These are phyloP conservation scores for Saturnispora saitoi DNA, from an alignment of 805 yeast genomes.

Conservation along the genomic window DNA sequence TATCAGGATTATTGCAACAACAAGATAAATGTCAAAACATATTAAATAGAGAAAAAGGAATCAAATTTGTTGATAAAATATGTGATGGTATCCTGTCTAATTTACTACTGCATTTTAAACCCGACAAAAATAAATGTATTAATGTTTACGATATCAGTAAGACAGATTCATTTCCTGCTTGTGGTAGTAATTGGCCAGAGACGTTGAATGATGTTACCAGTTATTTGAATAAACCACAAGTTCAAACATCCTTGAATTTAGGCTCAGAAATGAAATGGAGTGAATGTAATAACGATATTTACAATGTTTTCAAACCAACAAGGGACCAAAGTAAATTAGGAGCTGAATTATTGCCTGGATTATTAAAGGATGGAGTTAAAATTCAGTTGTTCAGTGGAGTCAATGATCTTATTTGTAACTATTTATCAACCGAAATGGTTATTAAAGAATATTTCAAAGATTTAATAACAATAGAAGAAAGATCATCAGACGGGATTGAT, in stretches of 20 bases:
- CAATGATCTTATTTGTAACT: conserved; percentile 82
- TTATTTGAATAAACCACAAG: conserved; percentile 40
- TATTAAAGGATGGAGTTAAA: conserved; percentile 46
- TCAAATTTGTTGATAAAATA: conserved; percentile 20
- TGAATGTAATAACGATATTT: conserved; percentile 68
- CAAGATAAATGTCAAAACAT: conserved; percentile 57
- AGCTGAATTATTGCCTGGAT: conserved; percentile 53
- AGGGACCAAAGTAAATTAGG: conserved; percentile 44
- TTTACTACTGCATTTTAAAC: conserved; percentile 25
- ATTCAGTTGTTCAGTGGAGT: conserved; percentile 79
- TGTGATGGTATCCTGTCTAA: conserved; percentile 37
- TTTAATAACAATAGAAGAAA: background rate
- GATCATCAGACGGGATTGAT: conserved; percentile 3
- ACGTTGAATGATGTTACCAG: conserved; percentile 40
- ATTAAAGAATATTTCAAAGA: conserved; percentile 40
- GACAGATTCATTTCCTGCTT: conserved; percentile 67
- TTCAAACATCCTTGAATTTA: conserved; percentile 44
- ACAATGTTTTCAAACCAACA: conserved; percentile 40
- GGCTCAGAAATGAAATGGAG: conserved; percentile 46
- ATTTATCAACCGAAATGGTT: conserved; percentile 61
- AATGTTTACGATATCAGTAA: conserved; percentile 79
- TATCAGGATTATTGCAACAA: conserved; percentile 35
- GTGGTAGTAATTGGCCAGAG: conserved; percentile 92
- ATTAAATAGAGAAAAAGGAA: conserved; percentile 25
- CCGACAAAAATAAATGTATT: conserved; percentile 39